Evolutionary conservation across 805 yeast species (phyloP).

Genomic region (Wickerhamiella spandovensis): DNA sequence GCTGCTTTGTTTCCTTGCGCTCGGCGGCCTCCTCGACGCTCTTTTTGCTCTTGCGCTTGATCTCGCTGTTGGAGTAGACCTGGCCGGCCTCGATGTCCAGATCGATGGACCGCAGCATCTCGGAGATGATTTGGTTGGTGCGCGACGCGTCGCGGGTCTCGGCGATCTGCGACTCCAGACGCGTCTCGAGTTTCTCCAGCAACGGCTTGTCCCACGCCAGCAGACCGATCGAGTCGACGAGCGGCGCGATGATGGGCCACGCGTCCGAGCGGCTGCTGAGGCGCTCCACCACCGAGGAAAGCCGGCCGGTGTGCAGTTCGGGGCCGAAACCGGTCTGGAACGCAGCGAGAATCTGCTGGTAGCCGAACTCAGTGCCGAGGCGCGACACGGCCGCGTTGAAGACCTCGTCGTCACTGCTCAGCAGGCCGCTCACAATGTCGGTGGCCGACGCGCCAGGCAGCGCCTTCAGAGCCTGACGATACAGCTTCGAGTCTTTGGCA

Average conservation of each 20-base stretch:
- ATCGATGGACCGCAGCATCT: constrained; percentile 17
- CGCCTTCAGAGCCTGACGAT: constrained; percentile 71
- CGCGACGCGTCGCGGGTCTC: constrained; percentile 18
- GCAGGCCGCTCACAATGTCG: constrained; percentile 52
- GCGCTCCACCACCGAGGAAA: constrained; percentile 28
- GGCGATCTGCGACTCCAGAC: constrained; percentile 37
- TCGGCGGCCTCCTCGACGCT: constrained; percentile 3
- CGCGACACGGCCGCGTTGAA: constrained; percentile 57
- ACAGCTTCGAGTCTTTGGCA: constrained; percentile 44
- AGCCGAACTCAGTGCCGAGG: constrained; percentile 50
- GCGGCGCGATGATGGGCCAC: constrained; percentile 46
- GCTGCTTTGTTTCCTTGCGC: constrained; percentile 3
- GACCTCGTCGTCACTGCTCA: constrained; percentile 44
- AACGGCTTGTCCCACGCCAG: constrained; percentile 48
- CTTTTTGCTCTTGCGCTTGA: constrained; percentile 16
- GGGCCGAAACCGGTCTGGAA: constrained; percentile 18
- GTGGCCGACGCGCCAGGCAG: constrained; percentile 53
- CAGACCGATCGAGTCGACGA: constrained; percentile 63
- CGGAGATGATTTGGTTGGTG: constrained; percentile 18
- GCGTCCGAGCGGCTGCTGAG: constrained; percentile 38
- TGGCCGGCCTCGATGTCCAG: constrained; percentile 10
- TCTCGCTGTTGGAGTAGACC: constrained; percentile 13
- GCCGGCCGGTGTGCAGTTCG: constrained; percentile 12
- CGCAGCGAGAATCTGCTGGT: constrained; percentile 25
- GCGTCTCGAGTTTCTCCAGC: constrained; percentile 31